phyloP scores from a whole-genome alignment of 208 protist genomes.

The Acanthamoeba lenticulata region DNA sequence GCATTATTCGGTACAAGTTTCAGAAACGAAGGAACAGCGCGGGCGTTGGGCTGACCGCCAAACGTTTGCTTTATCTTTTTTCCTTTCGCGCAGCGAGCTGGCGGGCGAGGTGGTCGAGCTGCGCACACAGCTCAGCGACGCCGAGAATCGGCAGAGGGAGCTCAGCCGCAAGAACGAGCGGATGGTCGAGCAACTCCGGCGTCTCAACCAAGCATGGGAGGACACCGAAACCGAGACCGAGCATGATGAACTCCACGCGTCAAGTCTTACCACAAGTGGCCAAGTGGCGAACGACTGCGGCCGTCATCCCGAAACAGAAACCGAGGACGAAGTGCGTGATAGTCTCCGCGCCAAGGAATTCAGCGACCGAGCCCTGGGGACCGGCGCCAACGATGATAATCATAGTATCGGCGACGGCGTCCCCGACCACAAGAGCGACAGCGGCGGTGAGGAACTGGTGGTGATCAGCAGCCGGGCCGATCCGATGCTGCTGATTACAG shows the following conservation, averaged over 20 bases:
- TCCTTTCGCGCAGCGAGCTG: background rate
- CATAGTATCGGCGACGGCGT: too few relatives aligned
- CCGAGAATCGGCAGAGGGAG: background rate
- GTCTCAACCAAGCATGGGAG: background rate
- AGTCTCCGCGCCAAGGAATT: background rate
- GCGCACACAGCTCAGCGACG: background rate
- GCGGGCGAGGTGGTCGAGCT: slow-evolving; percentile 23
- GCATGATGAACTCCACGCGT: background rate
- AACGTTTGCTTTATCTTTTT: background rate
- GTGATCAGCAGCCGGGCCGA: background rate
- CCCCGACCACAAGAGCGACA: too few relatives aligned
- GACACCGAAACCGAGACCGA: slow-evolving; percentile 16
- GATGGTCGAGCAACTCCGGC: background rate
- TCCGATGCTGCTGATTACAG: background rate
- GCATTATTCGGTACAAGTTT: background rate
- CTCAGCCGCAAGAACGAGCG: background rate
- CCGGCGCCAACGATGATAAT: background rate
- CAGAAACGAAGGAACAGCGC: too few relatives aligned
- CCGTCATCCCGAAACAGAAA: background rate
- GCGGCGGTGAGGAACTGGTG: background rate
- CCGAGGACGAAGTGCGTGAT: background rate
- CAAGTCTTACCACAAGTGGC: background rate
- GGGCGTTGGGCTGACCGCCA: too few relatives aligned
- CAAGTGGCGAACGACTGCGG: too few relatives aligned
- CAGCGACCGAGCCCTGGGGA: background rate